These are phyloP conservation scores for Malus hybrid DNA, from an alignment of 331 rosid species.

Conservation along the genomic window DNA sequence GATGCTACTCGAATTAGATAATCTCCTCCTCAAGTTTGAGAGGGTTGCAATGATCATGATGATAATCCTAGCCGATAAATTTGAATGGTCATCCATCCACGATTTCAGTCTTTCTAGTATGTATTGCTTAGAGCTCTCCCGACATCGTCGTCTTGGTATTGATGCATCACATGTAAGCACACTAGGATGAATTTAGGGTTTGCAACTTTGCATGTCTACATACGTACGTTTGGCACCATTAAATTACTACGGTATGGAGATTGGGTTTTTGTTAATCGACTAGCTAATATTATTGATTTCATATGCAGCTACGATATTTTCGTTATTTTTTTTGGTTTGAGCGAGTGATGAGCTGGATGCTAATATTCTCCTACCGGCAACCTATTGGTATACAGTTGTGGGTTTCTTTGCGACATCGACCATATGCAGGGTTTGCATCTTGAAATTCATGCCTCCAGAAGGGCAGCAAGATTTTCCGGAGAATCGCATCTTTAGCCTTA, in stretches of 20 bases:
- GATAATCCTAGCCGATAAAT: neutral
- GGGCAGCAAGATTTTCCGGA: neutral
- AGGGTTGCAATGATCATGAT: neutral
- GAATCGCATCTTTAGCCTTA: neutral
- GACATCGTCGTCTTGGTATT: neutral
- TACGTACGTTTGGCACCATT: neutral
- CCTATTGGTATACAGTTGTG: neutral
- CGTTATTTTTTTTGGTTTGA: neutral
- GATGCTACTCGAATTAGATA: neutral
- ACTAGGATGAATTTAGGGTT: neutral
- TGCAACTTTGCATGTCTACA: neutral
- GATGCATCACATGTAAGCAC: neutral
- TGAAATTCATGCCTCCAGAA: neutral
- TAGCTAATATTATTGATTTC: neutral
- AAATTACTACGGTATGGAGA: too few relatives aligned
- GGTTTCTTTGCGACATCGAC: neutral
- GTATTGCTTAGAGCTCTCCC: neutral
- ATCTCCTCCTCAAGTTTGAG: neutral
- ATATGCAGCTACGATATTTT: neutral
- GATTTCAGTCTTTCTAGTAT: neutral
- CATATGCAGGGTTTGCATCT: neutral
- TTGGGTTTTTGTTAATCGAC: neutral
- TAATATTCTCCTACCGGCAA: neutral
- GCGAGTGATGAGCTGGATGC: neutral
- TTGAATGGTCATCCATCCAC: neutral